Conservation (phyloP, 345 rosid genomes). For the Cardamine occulta region DNA sequence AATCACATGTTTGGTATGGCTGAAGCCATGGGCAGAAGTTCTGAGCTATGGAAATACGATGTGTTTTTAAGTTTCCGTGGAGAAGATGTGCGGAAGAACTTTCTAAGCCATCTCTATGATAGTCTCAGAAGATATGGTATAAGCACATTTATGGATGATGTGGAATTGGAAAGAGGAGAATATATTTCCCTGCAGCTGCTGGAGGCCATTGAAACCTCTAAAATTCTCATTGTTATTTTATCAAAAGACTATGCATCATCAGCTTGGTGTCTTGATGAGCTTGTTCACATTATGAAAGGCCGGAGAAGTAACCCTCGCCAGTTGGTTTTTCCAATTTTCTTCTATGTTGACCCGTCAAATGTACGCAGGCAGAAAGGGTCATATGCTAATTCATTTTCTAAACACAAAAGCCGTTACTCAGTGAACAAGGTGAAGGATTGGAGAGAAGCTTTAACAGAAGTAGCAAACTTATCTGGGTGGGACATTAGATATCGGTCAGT, state of each 20-base stretch:
- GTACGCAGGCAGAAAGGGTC: slow-evolving; percentile 18
- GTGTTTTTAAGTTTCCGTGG: slow-evolving; percentile 38
- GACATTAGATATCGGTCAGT: not conserved
- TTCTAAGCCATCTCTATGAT: slow-evolving; percentile 22
- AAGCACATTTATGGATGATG: slow-evolving; percentile 10
- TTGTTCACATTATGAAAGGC: slow-evolving; percentile 8
- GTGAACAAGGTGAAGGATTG: not conserved
- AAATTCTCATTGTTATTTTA: slow-evolving; percentile 12
- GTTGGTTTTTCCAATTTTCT: slow-evolving; percentile 32
- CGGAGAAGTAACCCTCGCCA: not conserved
- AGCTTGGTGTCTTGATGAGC: slow-evolving; percentile 31
- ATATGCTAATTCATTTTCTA: slow-evolving; percentile 1
- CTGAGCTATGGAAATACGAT: slow-evolving; percentile 14
- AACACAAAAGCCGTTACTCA: not conserved
- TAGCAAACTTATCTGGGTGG: slow-evolving; percentile 18
- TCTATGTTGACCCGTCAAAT: not conserved
- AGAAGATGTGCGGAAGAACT: slow-evolving; percentile 5
- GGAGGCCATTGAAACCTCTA: slow-evolving; percentile 16
- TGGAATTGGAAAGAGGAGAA: not conserved
- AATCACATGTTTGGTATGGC: not conserved
- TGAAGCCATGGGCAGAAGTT: not conserved
- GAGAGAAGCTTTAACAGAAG: slow-evolving; percentile 32
- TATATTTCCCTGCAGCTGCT: not conserved
- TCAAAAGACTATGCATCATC: slow-evolving; percentile 17
- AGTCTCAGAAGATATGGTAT: not conserved